Evolutionary conservation across 495 filamentous ascomycete species (phyloP), one percentile per base, ranked within the genome.

Genomic region (Bacidia gigantensis): DNA sequence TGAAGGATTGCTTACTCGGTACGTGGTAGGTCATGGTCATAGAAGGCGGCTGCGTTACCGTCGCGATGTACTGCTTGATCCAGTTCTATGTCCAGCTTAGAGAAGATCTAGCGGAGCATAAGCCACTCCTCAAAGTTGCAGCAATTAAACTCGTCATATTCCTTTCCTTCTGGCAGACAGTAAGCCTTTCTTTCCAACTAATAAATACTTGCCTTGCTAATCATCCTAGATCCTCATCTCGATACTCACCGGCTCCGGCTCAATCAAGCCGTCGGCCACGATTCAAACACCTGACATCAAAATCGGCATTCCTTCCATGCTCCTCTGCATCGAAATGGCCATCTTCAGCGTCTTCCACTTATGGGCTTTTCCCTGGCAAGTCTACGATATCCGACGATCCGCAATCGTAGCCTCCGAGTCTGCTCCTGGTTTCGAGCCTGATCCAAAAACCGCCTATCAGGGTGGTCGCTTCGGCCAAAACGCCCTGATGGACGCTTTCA

Each of bases 71-170:
- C 70, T 88, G 83, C 61, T 60, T 96, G 50, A 85, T 96, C 56
- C 86, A 94, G 56, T 95, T 93, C 65, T 96, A 94, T 61, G 58
- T 84, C 43, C 86, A 93, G 59, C 67, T 90, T 39, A 80, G 76
- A 51, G 64, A 69, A 9, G 77, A 85, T 49, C 72, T 95, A 21
- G 73, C 73, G n/a, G 70, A 80, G 26, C 75, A 94, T 56, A 69
- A 67, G 17, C 86, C 88, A 1, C 86, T 93, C 53, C 66, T 94
- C 50, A 95, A 95, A 61, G 77, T 95, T 9, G 56, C 87, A 2
- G 84, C 87, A 52, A 94, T 95, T 62, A 95, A 95, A 60, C 76
- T 95, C 35, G 89, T 95, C 57, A 92, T 95, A 64, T 95, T 95
- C 72, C 73, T 95, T 51, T 92, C 85, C 3, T 95, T 95, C 67